Evolutionary conservation across 2,329 filamentous ascomycete genomes (phyloP), one percentile per base, ranked within the genome.

Genomic region (Trichophyton schoenleinii): DNA sequence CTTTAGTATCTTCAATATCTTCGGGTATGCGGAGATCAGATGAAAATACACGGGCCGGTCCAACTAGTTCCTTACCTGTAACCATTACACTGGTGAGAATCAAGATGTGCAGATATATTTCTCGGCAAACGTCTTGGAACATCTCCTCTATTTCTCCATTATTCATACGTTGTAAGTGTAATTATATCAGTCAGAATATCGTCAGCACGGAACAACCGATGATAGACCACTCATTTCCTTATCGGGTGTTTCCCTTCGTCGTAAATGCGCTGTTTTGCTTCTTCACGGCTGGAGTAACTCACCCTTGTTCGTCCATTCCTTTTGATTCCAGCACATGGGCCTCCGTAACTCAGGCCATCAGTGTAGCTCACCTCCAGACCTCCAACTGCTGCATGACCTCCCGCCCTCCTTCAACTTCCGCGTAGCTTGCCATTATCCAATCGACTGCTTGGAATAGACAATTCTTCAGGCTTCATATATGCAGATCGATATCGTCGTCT

Each of bases 51-150:
- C 52, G 52, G 52, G 52, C 52, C 52, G 52, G 25, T n/a, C 52
- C 52, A 55, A 55, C 52, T 55, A 34, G 31, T 55, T 36, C n/a
- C 31, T 28, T 38, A 55, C 28, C 52, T 55, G 52, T 55, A 34
- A 52, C 28, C 28, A 55, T 55, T 18, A 36, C 28, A 38, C 34
- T 28, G 49, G 49, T 55, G 49, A 36, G n/a, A 28, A 55, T 55
- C 28, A 55, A 36, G 49, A 31, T 49, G 11, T 31, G 20, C 34
- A 38, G 34, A 13, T 38, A 38, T 38, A 13, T 13, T 11, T 52
- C 46, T 52, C 46, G 22, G 46, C 46, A 25, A 18, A 13, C 20
- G 22, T 38, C n/a, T 25, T 28, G 9, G 20, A 52, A 15, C 46
- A 22, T 52, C 1, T 38, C 9, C 34, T 38, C 34, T 4, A 38